phyloP scores from a whole-genome alignment of 2,329 filamentous ascomycete genomes.

The Phymatotrichopsis omnivora region DNA sequence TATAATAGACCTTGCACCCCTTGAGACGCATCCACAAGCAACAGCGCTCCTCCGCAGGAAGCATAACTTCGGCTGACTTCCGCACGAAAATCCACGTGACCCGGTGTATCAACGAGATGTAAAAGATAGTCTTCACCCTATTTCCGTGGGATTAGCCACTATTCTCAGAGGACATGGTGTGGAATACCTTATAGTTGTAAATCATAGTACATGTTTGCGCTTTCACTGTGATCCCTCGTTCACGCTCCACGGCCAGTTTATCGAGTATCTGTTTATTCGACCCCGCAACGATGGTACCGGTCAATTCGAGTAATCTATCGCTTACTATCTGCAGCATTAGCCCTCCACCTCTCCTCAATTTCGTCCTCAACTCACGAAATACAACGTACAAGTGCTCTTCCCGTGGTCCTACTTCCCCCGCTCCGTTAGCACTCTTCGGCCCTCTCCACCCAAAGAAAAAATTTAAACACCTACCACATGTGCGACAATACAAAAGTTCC shows the following conservation, averaged over 20 bases:
- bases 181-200: conserved; percentile 56
- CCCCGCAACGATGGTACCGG: conserved; percentile 79
- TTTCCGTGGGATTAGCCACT: no score
- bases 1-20: conserved; percentile 56
- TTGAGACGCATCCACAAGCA: conserved; percentile 78
- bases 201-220: conserved; percentile 98
- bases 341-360: not conserved
- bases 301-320: conserved; percentile 84
- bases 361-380: not conserved
- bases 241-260: conserved; percentile 91
- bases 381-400: conserved; percentile 62
- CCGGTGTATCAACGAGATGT: conserved; percentile 91
- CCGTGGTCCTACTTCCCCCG: conserved; percentile 59
- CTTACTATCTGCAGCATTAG: conserved; percentile 43
- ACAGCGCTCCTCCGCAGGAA: conserved; percentile 81
- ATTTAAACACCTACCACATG: conserved; percentile 51
- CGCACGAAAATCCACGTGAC: conserved; percentile 94
- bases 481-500: conserved; percentile 97
- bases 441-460: conserved; percentile 1
- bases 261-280: conserved; percentile 92
- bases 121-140: conserved; percentile 75
- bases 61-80: conserved; percentile 95
- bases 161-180: not conserved
- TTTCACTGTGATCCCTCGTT: conserved; percentile 96
- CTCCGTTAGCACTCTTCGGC: not conserved